Evolutionary conservation across 2,329 filamentous ascomycete genomes (phyloP), one percentile per base, ranked within the genome.

Genomic region (Beauveria asiatica): DNA sequence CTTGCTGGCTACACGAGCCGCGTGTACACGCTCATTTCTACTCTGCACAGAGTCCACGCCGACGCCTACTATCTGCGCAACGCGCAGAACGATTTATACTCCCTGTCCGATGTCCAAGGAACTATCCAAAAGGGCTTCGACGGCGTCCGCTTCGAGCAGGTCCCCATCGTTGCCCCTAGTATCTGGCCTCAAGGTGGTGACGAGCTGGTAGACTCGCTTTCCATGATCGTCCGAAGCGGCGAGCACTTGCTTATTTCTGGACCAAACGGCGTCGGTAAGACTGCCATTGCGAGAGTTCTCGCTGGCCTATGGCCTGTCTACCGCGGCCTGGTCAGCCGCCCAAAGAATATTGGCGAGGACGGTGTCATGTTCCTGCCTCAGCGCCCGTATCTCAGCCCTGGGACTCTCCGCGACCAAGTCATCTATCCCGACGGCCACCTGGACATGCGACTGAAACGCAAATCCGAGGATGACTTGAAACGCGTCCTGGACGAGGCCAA

Each of bases 331-430:
- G 90, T 97, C 19, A 95, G 89, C 61, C 85, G 92, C 1, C 93
- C 94, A 3, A 90, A 94, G 69, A 82, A 78, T 44, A 83, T 84
- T 46, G 92, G 92, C 44, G 82, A 87, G 63, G 93, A 97, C 65
- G 94, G 94, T 62, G 96, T 99, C 76, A 97, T 99, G 92, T 97
- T 99, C 75, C 81, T 99, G 11, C 94, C 94, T 0, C 94, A 99
- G 72, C 83, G 93, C 17, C 92, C 93, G 0, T 97, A 97, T 69
- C 83, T 97, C 39, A 93, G 87, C 71, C 89, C 93, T 23, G 94
- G 94, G 41, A 97, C 94, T 1, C 80, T 97, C 10, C 88, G 94
- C 27, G 95, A 99, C 68, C 95, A 99, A 75, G 91, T 99, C 68
- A 97, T 97, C 70, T 99, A 99, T 67, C 94, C 94, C 0, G 92